Evolutionary conservation across 1,139 yeast genomes (phyloP), one percentile per base, ranked within the genome.

Genomic region (Saccharomyces hybrid): DNA sequence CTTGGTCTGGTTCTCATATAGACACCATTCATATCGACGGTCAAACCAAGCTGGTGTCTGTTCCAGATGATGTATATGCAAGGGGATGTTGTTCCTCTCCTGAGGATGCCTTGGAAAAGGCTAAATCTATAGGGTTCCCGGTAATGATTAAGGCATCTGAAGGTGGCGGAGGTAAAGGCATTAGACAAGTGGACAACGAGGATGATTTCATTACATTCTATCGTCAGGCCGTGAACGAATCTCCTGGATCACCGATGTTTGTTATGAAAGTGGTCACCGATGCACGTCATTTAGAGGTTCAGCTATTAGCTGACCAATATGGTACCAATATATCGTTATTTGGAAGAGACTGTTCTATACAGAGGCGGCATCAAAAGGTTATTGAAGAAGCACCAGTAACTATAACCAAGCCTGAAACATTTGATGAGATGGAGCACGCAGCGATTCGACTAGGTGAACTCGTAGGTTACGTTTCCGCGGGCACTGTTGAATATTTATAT

Each of bases 121-220:
- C 98, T 56, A 81, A 77, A 64, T 72, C 80, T 67, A 91, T 93
- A 65, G 98, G 99, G 2, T 90, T 90, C 78, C 97, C 97, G 47
- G 95, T 90, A 52, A 90, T 90, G 97, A 82, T 90, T 65, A 90
- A 90, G 72, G 97, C 97, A 47, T 88, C 96, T 57, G 97, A 90
- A 83, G 97, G 97, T 78, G 97, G 97, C 75, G 97, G 97, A 77
- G 97, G 97, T 79, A 90, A 90, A 75, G 97, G 97, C 80, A 90
- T 90, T 70, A 84, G 97, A 79, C 88, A 88, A 72, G 96, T 88
- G 60, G 95, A 86, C 54, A 70, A 77, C 57, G 95, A 85, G 71
- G 82, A 82, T 58, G 84, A 87, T 64, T 90, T 90, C 62, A 66
- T 78, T 46, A 64, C 85, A 44, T 75, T 86, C 62, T 90, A 88